Conservation (phyloP, 176 grass and related monocot genomes). For the Hyparrhenia diplandra region DNA sequence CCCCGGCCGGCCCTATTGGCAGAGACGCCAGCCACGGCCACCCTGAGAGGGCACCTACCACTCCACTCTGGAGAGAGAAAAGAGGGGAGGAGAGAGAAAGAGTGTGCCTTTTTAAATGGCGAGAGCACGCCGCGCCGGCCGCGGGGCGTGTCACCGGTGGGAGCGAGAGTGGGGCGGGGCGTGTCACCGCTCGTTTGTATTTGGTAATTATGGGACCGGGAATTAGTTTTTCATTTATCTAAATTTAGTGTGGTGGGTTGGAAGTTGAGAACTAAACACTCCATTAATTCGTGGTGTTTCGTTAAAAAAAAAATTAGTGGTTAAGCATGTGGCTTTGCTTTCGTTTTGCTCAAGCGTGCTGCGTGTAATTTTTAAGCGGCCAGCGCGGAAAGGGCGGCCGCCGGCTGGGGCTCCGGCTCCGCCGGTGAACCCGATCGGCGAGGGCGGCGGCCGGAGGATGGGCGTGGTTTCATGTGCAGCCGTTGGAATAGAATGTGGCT, state of each 20-base stretch:
- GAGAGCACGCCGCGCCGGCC: not conserved
- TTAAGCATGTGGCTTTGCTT: conserved; percentile 26
- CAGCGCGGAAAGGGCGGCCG: not conserved
- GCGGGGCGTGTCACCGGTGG: not conserved
- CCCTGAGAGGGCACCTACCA: conserved; percentile 18
- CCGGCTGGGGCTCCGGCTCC: not conserved
- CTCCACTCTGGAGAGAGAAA: not conserved
- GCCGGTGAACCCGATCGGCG: not conserved
- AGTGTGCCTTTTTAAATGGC: not conserved
- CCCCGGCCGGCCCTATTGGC: not conserved
- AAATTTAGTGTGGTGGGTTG: too few relatives aligned
- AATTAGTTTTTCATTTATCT: too few relatives aligned
- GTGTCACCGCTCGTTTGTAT: too few relatives aligned
- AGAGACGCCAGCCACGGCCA: not conserved
- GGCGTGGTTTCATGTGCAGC: not conserved
- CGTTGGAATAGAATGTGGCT: conserved; percentile 7
- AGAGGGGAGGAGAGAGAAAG: not conserved
- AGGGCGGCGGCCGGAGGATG: not conserved
- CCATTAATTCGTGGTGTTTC: too few relatives aligned
- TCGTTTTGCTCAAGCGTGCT: not conserved
- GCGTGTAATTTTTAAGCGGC: not conserved
- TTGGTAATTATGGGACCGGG: too few relatives aligned
- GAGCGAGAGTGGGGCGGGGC: too few relatives aligned
- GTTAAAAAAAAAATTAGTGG: too few relatives aligned
- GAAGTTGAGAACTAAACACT: too few relatives aligned